These are phyloP conservation scores for Euphorbia lathyris DNA, from an alignment of 345 rosid species.

Conservation along the genomic window DNA sequence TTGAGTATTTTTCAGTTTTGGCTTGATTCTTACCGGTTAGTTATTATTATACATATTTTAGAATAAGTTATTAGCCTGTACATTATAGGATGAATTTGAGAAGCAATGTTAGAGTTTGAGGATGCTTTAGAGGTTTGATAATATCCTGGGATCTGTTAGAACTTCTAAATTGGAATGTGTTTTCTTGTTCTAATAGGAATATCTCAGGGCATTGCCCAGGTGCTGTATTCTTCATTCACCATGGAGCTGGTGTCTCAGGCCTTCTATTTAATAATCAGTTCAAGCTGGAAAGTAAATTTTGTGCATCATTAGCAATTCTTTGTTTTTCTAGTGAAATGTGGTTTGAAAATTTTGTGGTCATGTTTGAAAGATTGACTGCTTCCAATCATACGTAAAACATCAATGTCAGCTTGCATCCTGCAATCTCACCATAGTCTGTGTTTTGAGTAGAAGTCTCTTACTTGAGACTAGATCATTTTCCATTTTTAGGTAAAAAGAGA, in stretches of 20 bases:
- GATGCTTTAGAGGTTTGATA: not conserved
- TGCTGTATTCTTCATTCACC: not conserved
- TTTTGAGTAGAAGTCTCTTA: not conserved
- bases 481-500: not conserved
- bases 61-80: not conserved
- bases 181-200: too few species aligned
- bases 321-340: not conserved
- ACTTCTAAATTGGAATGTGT: too few species aligned
- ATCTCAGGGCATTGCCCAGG: not conserved
- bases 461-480: not conserved
- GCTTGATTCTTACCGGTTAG: not conserved
- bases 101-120: slow-evolving; percentile 1
- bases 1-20: not conserved
- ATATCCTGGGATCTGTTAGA: not conserved
- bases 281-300: not conserved
- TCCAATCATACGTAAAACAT: not conserved
- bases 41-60: not conserved
- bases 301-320: not conserved
- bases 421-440: not conserved
- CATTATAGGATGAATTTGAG: not conserved
- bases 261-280: too few species aligned
- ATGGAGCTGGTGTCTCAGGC: not conserved
- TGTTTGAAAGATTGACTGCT: not conserved
- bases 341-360: not conserved
- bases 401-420: not conserved